Base-by-base conservation (phyloP, 2,329 filamentous ascomycete species). In the Dichotomopilus funicola region DNA sequence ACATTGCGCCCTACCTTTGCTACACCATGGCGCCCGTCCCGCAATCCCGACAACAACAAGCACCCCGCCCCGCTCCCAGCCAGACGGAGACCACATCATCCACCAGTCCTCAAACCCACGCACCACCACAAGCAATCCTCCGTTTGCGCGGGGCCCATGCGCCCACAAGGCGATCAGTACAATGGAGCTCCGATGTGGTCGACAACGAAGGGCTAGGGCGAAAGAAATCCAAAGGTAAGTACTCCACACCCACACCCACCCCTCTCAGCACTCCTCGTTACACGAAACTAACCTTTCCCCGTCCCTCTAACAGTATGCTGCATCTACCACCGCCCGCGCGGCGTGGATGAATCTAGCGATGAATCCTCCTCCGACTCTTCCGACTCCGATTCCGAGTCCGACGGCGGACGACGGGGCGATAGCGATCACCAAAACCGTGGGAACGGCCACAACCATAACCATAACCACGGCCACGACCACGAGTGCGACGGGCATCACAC, bases 181-280 rank as follows among this genome's bases (percentile, higher is more conserved):
- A 88, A 70, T 99, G 94, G 94, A 90, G 90, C 6, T 89, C 94
- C 66, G 87, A 89, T 66, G 91, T 96, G 6, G 78, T 99, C 2
- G 91, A 99, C 72, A 99, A 99, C 67, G 94, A 99, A 72, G 90
- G 90, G 4, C 80, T 97, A 70, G 91, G 91, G 6, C 88, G 89
- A 72, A 99, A 97, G 75, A 92, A 84, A 61, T 95, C 89, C 13
- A 99, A 99, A 82, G 89, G 90, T 92, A 71, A 10, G 19, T 37
- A 71, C 13, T 57, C 13, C 33, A 19, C 11, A 19, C 8, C 37
- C 12, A 9, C 37, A n/a, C 12, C 12, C n/a, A 36, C 9, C 31
- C 9, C 36, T 12, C 37, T 44, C n/a, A 31, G 8, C 12, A 27
- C n/a, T 11, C 33, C 11, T 46, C 8, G 33, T 4, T 13, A 11